Conservation (phyloP, 2,329 filamentous ascomycete genomes). For the Aspergillus quadricinctus region DNA sequence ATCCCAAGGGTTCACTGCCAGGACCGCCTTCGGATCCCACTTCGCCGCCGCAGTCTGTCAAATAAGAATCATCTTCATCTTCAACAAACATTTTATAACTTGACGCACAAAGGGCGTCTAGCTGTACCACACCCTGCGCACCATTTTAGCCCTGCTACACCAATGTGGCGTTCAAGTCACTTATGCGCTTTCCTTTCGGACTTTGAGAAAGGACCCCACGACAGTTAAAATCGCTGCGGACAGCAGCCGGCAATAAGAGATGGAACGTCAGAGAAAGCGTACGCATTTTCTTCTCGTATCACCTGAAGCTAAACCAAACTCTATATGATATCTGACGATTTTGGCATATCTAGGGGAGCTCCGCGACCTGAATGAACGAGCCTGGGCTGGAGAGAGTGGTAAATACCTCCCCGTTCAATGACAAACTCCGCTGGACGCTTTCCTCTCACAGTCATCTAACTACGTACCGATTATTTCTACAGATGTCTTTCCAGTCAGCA, state of each 20-base stretch:
- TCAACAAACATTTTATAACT: not conserved
- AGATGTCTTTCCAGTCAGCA: conserved; percentile 75
- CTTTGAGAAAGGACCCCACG: conserved; percentile 32
- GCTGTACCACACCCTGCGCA: conserved; percentile 11
- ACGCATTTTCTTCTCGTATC: conserved; percentile 15
- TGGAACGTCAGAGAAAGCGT: conserved; percentile 51
- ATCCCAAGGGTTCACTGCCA: not conserved
- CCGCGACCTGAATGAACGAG: conserved; percentile 78
- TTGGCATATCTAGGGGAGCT: conserved; percentile 64
- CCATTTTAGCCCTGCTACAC: conserved; percentile 10
- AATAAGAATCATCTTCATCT: conserved; percentile 1
- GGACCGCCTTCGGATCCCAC: conserved; percentile 14
- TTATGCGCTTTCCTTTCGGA: conserved; percentile 32
- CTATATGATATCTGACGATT: conserved; percentile 1
- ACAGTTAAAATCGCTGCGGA: conserved; percentile 24
- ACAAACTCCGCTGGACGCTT: not conserved
- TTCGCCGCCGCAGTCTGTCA: conserved; percentile 7
- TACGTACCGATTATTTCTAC: conserved; percentile 17
- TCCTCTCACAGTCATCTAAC: conserved; percentile 9
- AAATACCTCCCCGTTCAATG: conserved; percentile 11
- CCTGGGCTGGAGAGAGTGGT: conserved; percentile 89
- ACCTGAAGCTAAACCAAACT: not conserved
- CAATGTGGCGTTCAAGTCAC: conserved; percentile 39
- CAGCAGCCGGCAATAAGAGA: conserved; percentile 26
- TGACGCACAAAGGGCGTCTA: conserved; percentile 5